phyloP scores from a whole-genome alignment of 1,284 basidiomycete genomes.

The Boletus mariae region DNA sequence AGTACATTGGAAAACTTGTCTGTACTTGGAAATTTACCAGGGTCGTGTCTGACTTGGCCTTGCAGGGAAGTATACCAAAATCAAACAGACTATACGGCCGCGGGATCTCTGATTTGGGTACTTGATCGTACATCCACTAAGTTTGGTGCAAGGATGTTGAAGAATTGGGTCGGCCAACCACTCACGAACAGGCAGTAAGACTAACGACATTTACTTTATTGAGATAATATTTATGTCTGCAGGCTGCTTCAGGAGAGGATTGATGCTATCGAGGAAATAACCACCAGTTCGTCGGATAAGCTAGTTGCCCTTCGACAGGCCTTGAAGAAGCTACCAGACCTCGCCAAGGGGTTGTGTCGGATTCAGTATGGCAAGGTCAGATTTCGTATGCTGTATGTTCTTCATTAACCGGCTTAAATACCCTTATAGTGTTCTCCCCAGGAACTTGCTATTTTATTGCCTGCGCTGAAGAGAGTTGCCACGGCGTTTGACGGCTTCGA shows the following conservation, averaged over 20 bases:
- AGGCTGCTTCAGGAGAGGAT: conserved; percentile 74
- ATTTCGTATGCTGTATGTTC: neutral
- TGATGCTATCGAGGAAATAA: conserved; percentile 84
- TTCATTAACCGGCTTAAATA: neutral
- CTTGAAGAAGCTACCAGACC: conserved; percentile 78
- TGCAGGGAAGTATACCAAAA: conserved; percentile 84
- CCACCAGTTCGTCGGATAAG: conserved; percentile 52
- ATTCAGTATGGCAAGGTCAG: conserved; percentile 86
- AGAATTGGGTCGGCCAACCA: conserved; percentile 85
- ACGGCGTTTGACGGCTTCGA: conserved; percentile 57
- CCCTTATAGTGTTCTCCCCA: conserved; percentile 69
- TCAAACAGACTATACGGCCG: conserved; percentile 72
- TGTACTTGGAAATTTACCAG: conserved; percentile 15
- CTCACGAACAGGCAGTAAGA: conserved; percentile 71
- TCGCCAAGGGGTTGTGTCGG: conserved; percentile 83
- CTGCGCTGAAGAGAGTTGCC: conserved; percentile 74
- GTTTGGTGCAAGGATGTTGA: conserved; percentile 84
- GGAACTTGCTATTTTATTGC: conserved; percentile 77
- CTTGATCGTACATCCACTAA: conserved; percentile 84
- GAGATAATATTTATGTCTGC: conserved; percentile 2
- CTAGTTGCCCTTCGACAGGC: conserved; percentile 66
- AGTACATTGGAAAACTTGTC: conserved; percentile 85
- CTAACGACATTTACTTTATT: neutral
- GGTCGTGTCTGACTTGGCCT: conserved; percentile 7
- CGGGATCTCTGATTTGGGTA: conserved; percentile 83